Evolutionary conservation across 2,329 filamentous ascomycete species (phyloP).

Genomic region (Pseudogymnoascus sp.): DNA sequence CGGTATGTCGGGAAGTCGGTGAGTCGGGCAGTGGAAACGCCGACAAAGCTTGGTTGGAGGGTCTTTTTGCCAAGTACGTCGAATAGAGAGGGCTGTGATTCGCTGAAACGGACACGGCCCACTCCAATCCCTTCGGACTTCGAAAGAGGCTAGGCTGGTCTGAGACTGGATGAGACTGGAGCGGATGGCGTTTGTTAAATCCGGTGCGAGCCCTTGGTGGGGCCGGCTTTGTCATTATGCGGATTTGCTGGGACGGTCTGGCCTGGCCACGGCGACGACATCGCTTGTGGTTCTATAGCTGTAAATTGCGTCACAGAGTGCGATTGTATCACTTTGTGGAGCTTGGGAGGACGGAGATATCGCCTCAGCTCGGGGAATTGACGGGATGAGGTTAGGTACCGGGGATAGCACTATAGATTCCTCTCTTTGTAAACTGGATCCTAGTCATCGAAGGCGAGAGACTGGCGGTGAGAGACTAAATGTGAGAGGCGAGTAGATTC

Average conservation of each 20-base stretch:
- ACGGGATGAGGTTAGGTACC: background rate
- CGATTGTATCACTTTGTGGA: background rate
- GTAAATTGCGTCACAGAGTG: background rate
- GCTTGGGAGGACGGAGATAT: background rate
- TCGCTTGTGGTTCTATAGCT: background rate
- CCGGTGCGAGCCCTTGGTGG: background rate
- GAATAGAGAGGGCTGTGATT: background rate
- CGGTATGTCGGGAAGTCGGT: background rate
- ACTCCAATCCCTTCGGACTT: background rate
- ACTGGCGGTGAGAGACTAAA: background rate
- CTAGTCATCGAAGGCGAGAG: background rate
- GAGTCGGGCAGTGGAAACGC: background rate
- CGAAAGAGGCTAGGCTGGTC: background rate
- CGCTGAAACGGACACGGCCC: background rate
- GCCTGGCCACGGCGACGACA: background rate
- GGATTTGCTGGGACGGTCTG: background rate
- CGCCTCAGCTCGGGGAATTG: background rate
- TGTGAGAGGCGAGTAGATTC: background rate
- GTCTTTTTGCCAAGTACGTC: background rate
- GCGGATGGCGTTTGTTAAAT: slow-evolving; percentile 3
- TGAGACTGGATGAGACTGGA: background rate
- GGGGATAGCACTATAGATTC: background rate
- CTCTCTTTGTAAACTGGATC: background rate
- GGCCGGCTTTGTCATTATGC: background rate
- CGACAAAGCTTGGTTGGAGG: slow-evolving; percentile 3